A percentile compares a stretch with the other conserved stretches of the same genome.
Conservation (phyloP, 805 yeast species). For the Ogataea nakhonphanomensis region DNA sequence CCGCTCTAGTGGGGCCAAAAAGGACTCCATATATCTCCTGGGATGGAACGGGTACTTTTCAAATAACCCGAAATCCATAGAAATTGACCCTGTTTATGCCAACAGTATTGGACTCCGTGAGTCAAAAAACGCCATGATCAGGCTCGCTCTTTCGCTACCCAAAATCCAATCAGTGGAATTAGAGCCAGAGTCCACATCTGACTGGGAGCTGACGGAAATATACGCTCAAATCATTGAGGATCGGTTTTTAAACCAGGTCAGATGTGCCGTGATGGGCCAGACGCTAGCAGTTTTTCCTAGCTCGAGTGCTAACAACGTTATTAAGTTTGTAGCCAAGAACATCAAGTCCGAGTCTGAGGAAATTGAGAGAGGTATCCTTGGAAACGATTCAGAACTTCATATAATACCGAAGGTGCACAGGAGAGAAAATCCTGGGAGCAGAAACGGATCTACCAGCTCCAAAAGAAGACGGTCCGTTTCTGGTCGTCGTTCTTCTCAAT, state of each 20-base stretch:
- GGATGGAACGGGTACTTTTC: conserved; percentile 34
- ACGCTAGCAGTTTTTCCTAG: conserved; percentile 68
- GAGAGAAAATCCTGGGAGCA: conserved; percentile 9
- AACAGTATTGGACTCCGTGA: conserved; percentile 45
- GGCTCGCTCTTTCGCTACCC: conserved; percentile 46
- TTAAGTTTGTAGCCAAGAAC: conserved; percentile 52
- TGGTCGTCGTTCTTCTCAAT: conserved; percentile 27
- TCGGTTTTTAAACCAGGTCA: conserved; percentile 70
- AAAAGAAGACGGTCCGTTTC: conserved; percentile 29
- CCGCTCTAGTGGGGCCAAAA: conserved; percentile 12
- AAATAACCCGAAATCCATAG: conserved; percentile 33
- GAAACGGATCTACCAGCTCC: conserved; percentile 5
- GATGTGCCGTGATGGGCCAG: conserved; percentile 64
- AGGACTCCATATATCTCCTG: conserved; percentile 17
- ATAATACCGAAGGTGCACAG: conserved; percentile 64
- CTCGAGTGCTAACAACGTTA: conserved; percentile 53
- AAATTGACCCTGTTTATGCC: conserved; percentile 69
- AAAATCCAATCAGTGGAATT: conserved; percentile 61
- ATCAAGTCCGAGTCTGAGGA: conserved; percentile 33
- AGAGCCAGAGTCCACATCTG: conserved; percentile 73
- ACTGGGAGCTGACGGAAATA: conserved; percentile 88
- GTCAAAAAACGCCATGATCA: conserved; percentile 38
- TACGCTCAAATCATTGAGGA: conserved; percentile 77
- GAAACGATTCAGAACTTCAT: conserved; percentile 35
- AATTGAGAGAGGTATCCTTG: conserved; percentile 38